Evolutionary conservation across 306 rosid genomes (phyloP), one percentile per base, ranked within the genome.

Genomic region (Arachis hypogaea): DNA sequence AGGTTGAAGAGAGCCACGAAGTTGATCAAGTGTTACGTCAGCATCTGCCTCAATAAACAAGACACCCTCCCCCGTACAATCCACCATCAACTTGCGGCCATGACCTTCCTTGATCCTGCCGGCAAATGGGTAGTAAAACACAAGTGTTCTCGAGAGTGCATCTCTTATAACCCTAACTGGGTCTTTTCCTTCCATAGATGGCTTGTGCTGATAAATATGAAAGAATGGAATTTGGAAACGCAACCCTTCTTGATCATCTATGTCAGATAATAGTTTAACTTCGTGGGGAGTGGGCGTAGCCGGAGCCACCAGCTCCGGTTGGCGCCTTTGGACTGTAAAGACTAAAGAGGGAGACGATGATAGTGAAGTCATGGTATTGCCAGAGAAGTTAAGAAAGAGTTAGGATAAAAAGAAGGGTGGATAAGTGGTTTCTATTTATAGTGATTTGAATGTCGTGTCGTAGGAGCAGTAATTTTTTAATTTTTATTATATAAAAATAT

Each of bases 21-120:
- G 79, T 30, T 85, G 68, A 7, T 64, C 33, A n/a, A 87, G 74
- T 2, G 76, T 73, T 6, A 82, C 80, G 8, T 87, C 83, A 1
- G 89, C 87, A 5, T 82, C 84, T 0, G 87, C 89, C 38, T 76
- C 86, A 7, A 85, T 8, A 69, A 85, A 85, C 9, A 78, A 4
- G n/a, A 85, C 61, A 1, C 92, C 89, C 7, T 87, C 87, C 2
- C 71, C 89, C 2, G 73, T 82, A 33, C 89, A 87, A 18, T 82
- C 89, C 38, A 85, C 87, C 42, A 75, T 58, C 6, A 80, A 56
- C 59, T 81, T 81, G 7, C 68, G 58, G 0, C 7, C 6, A 18
- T 6, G 57, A 0, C 63, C 68, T 4, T 81, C 79, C 33, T 47
- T 77, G 28, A 81, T 65, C 40, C 85, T 61, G 9, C 76, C 82